Evolutionary conservation across 2,329 filamentous ascomycete species (phyloP), one percentile per base, ranked within the genome.

Genomic region (Fusarium sp.): DNA sequence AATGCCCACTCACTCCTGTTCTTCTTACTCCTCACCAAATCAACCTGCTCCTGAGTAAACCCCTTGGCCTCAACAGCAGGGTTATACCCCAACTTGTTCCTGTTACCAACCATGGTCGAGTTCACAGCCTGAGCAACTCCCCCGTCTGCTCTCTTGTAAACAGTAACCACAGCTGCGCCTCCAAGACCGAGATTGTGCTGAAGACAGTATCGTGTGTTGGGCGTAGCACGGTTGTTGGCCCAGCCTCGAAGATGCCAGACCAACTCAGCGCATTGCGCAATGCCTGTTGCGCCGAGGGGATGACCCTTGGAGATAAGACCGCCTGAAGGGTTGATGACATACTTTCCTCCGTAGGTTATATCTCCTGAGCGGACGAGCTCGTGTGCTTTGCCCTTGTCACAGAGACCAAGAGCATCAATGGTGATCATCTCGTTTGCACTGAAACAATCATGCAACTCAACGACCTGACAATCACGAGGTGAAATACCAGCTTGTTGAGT

Each of bases 401-500:
- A 89, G 16, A 98, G 87, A 4, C 94, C 94, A 2, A 98, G 87
- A 0, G 94, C 94, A 80, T 98, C 95, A 56, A 98, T 91, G 4
- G 91, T 91, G 57, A 96, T 88, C 92, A 98, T 93, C 86, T 98
- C 94, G 81, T 98, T 98, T 31, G 95, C 91, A 23, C 91, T 94
- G 88, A 98, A 98, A 85, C 96, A 98, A 84, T 98, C 96, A 83
- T 98, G 96, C 68, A 98, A 86, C 84, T 98, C 95, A 78, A 94
- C 94, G 21, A 98, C 93, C 78, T 92, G 90, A 71, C 95, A 88
- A 73, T 97, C 93, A 38, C 93, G 84, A 15, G 70, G 37, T 5
- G 90, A 87, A 67, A 93, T 84, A 27, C 89, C 88, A 1, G 94
- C 94, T 83, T 98, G 93, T 37, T 84, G 85, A 70, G 93, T 85